These are phyloP conservation scores for Thalassiosira livingstoniorum DNA, from an alignment of 352 stramenopile species.

Conservation along the genomic window DNA sequence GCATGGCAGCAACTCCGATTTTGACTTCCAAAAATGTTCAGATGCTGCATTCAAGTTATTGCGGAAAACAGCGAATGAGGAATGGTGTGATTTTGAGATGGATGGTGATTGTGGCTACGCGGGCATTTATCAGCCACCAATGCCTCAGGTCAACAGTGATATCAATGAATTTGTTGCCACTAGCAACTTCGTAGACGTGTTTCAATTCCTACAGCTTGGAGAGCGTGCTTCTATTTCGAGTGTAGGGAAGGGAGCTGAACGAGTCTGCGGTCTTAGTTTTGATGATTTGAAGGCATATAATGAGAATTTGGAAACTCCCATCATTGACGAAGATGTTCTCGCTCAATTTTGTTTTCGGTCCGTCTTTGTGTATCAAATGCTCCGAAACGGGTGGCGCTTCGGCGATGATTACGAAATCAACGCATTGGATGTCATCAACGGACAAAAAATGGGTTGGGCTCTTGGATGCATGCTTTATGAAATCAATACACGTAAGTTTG, in stretches of 20 bases:
- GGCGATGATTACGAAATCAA: constrained; percentile 69
- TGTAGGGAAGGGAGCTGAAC: constrained; percentile 63
- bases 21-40: too few relatives aligned
- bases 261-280: constrained; percentile 69
- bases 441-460: constrained; percentile 86
- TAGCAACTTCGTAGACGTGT: constrained; percentile 85
- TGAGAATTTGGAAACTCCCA: constrained; percentile 14
- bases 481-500: constrained; percentile 81
- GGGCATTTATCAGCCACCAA: constrained; percentile 86
- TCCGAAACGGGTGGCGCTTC: constrained; percentile 85
- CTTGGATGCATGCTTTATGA: constrained; percentile 88
- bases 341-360: constrained; percentile 83
- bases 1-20: too few relatives aligned
- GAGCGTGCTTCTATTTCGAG: constrained; percentile 54
- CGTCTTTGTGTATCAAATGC: constrained; percentile 79
- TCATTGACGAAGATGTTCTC: constrained; percentile 55
- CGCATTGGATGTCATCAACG: constrained; percentile 74
- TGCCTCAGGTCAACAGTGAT: constrained; percentile 64
- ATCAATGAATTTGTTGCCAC: constrained; percentile 83
- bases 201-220: constrained; percentile 82
- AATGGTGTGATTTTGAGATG: constrained; percentile 87
- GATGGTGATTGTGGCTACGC: constrained; percentile 84
- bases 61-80: too few relatives aligned
- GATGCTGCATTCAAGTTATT: too few relatives aligned
- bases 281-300: constrained; percentile 64